Conservation (phyloP, 345 rosid species). For the Arabis hirsuta region DNA sequence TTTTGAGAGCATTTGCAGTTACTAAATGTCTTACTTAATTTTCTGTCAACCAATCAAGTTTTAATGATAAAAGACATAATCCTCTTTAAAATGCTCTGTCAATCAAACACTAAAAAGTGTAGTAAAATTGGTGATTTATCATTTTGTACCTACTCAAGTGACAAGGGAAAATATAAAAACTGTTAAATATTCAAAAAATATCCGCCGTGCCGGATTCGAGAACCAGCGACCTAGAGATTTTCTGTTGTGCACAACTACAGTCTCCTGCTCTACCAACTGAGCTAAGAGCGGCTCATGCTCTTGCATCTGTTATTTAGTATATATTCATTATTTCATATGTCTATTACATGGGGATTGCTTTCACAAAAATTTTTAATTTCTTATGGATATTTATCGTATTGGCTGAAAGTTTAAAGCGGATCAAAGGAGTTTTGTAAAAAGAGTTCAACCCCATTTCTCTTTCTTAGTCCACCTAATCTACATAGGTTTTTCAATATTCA, state of each 20-base stretch:
- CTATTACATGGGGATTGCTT: no score
- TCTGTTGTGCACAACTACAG: conserved; percentile 36
- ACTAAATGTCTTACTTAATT: no score
- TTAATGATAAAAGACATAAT: no score
- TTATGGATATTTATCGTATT: no score
- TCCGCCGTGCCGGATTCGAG: conserved; percentile 34
- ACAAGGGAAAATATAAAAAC: not conserved
- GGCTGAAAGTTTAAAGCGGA: no score
- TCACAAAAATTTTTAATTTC: no score
- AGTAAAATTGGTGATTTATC: not conserved
- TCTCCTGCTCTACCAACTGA: conserved; percentile 98
- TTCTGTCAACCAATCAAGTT: no score
- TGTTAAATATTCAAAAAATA: not conserved
- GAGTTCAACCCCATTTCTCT: conserved; percentile 96
- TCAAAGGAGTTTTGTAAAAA: conserved; percentile 85
- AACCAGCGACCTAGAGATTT: conserved; percentile 32
- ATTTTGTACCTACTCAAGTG: not conserved
- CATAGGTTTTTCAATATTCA: conserved; percentile 88
- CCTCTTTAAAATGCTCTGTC: no score
- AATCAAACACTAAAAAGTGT: not conserved
- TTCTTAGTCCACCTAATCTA: conserved; percentile 84
- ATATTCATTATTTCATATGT: not conserved
- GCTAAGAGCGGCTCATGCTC: conserved; percentile 63
- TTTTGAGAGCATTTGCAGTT: no score
- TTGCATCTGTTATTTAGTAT: not conserved